These are phyloP conservation scores for Beauveria sp. DNA, from an alignment of 2,329 filamentous ascomycete species.

Conservation along the genomic window DNA sequence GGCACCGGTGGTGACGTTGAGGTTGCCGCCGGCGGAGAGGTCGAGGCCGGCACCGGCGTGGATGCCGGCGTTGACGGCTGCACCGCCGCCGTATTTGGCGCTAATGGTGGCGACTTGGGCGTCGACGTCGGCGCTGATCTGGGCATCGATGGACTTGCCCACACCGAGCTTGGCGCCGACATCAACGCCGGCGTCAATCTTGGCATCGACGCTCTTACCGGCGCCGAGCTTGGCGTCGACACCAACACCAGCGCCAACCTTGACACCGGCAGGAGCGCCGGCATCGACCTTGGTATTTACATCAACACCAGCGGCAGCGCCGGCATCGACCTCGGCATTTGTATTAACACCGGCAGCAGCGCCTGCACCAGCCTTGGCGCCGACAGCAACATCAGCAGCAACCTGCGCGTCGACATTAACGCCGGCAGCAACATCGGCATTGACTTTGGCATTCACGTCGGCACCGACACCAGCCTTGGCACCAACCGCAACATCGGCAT, in stretches of 20 bases:
- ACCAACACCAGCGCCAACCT: not conserved
- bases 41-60: constrained; percentile 15
- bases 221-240: not conserved
- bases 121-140: not conserved
- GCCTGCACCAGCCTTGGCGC: not conserved
- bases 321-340: constrained; percentile 7
- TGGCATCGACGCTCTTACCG: not conserved
- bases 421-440: not conserved
- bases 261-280: not conserved
- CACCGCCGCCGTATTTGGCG: too few species aligned
- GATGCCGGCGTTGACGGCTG: not conserved
- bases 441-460: not conserved
- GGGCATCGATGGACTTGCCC: not conserved
- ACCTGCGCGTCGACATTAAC: not conserved
- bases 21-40: constrained; percentile 21
- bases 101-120: not conserved
- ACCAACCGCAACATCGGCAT: not conserved
- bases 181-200: not conserved
- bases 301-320: not conserved
- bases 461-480: not conserved
- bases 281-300: constrained; percentile 5
- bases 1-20: not conserved
- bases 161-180: not conserved
- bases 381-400: not conserved
- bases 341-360: not conserved